Evolutionary conservation across 1,284 basidiomycete genomes (phyloP).

Genomic region (Sporisorium scitamineum): DNA sequence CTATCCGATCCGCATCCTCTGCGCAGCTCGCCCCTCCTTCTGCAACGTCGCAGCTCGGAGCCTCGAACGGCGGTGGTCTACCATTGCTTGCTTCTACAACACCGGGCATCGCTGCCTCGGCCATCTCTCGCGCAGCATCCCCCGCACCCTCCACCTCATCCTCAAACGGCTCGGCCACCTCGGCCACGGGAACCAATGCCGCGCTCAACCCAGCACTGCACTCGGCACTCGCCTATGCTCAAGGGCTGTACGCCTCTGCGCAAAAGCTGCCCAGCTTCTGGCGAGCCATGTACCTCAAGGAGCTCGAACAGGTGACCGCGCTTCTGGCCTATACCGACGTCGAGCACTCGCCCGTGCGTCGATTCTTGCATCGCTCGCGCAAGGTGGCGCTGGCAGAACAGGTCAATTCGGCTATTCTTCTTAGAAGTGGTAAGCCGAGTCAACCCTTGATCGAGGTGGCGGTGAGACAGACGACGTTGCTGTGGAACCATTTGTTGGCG

Average conservation of each 20-base stretch:
- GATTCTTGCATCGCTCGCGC: constrained; percentile 79
- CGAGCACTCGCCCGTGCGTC: constrained; percentile 77
- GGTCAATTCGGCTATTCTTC: constrained; percentile 83
- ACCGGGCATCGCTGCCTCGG: constrained; percentile 42
- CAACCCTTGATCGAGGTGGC: constrained; percentile 64
- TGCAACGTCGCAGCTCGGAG: constrained; percentile 4
- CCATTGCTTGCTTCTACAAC: constrained; percentile 41
- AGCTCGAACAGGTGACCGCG: constrained; percentile 79
- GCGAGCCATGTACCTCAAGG: constrained; percentile 74
- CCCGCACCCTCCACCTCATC: constrained; percentile 56
- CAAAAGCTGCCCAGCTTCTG: constrained; percentile 55
- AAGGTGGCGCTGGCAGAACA: constrained; percentile 84
- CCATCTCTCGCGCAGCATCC: constrained; percentile 54
- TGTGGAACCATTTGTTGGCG: constrained; percentile 44
- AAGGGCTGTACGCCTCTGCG: constrained; percentile 54
- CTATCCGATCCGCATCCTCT: constrained; percentile 75
- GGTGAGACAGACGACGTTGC: constrained; percentile 59
- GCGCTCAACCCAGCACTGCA: constrained; percentile 50
- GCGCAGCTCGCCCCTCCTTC: constrained; percentile 21
- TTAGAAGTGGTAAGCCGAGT: constrained; percentile 53
- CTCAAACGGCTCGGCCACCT: constrained; percentile 50
- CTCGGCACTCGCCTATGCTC: constrained; percentile 54
- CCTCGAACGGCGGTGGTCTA: constrained; percentile 24
- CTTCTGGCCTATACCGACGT: constrained; percentile 81
- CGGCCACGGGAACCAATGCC: constrained; percentile 27